Evolutionary conservation across 495 filamentous ascomycete genomes (phyloP).

Genomic region (Daldinia decipiens): DNA sequence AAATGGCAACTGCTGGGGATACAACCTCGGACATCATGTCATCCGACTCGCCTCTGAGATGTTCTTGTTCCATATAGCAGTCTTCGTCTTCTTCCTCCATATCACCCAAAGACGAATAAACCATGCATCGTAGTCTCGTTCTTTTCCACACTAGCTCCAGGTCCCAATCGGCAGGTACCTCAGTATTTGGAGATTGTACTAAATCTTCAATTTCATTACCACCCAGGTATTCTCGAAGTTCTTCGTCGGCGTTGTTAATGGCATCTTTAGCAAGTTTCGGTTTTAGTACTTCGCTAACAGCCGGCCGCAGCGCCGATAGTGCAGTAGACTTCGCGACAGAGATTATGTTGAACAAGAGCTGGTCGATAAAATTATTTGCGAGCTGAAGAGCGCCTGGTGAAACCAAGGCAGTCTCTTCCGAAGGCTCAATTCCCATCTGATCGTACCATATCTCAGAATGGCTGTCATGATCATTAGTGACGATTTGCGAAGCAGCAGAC

Average conservation of each 20-base stretch:
- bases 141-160: slow-evolving; percentile 90
- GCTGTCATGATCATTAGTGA: slow-evolving; percentile 85
- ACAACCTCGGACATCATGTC: slow-evolving; percentile 72
- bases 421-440: slow-evolving; percentile 69
- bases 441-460: slow-evolving; percentile 72
- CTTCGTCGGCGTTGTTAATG: slow-evolving; percentile 87
- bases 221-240: slow-evolving; percentile 86
- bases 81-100: slow-evolving; percentile 98
- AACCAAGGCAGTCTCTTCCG: slow-evolving; percentile 75
- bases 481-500: slow-evolving; percentile 89
- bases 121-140: slow-evolving; percentile 93
- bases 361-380: slow-evolving; percentile 93
- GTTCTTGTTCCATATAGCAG: slow-evolving; percentile 77
- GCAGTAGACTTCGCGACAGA: slow-evolving; percentile 83
- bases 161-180: slow-evolving; percentile 75
- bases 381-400: slow-evolving; percentile 78
- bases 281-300: slow-evolving; percentile 87
- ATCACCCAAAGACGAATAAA: slow-evolving; percentile 95
- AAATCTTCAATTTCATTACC: slow-evolving; percentile 77
- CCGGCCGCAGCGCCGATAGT: slow-evolving; percentile 78
- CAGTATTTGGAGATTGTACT: slow-evolving; percentile 62
- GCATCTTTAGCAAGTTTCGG: slow-evolving; percentile 87
- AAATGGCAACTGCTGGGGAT: slow-evolving; percentile 93
- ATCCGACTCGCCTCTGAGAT: slow-evolving; percentile 65
- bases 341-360: slow-evolving; percentile 89